Conservation (phyloP, 108 stramenopile species). For the Fistulifera pelliculosa region DNA sequence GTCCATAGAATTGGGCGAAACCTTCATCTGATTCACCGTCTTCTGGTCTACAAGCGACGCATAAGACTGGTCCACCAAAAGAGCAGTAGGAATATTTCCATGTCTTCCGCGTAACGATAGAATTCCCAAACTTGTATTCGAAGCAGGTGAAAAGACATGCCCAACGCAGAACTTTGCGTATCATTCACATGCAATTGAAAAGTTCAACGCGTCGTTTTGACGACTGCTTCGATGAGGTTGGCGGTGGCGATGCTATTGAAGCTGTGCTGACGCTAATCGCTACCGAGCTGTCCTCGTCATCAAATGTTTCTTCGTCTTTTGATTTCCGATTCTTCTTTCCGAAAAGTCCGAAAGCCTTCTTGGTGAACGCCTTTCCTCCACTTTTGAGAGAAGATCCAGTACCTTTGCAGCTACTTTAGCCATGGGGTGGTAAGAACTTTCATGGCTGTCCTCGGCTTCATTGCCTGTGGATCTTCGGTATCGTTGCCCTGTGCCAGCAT, state of each 20-base stretch:
- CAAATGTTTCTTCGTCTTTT: no score
- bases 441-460: no score
- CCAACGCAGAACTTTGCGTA: background rate
- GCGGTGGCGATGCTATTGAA: no score
- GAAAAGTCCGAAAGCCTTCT: no score
- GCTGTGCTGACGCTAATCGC: no score
- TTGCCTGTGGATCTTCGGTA: no score
- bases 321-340: no score
- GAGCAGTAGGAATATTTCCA: constrained; percentile 48
- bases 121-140: constrained; percentile 44
- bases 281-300: no score
- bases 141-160: constrained; percentile 30
- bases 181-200: background rate
- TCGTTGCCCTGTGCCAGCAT: no score
- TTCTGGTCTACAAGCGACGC: constrained; percentile 40
- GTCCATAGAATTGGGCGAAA: no score
- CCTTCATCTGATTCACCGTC: constrained; percentile 34
- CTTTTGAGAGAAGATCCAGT: background rate
- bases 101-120: constrained; percentile 40
- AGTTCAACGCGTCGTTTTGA: background rate
- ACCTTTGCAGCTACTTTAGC: background rate
- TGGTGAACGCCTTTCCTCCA: background rate
- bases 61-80: constrained; percentile 78
- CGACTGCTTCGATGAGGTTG: background rate
- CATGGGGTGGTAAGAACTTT: background rate